A percentile compares a stretch with the other conserved stretches of the same genome.
These are phyloP conservation scores for Cryptococcus wingfieldii DNA, from an alignment of 1,284 basidiomycete species.

Conservation along the genomic window DNA sequence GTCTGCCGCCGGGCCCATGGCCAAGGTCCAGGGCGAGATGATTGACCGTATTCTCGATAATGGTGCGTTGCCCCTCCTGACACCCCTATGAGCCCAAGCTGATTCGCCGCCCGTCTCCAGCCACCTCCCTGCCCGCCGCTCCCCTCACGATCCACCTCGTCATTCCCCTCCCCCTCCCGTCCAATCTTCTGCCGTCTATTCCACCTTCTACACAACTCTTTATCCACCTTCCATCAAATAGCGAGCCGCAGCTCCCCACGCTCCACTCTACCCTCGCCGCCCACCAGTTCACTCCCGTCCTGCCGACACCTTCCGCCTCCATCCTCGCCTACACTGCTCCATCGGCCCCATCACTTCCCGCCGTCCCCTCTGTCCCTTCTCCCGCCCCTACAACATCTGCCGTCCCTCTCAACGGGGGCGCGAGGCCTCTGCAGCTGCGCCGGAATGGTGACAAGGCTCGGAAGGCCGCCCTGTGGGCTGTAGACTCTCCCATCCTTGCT, in stretches of 20 bases:
- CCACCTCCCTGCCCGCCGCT: conserved; percentile 39
- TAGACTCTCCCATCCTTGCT: conserved; percentile 40
- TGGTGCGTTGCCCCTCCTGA: conserved; percentile 30
- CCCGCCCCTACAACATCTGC: conserved; percentile 12
- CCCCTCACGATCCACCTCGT: conserved; percentile 44
- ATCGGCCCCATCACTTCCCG: conserved; percentile 19
- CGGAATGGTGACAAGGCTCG: conserved; percentile 35
- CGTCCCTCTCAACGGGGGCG: not conserved
- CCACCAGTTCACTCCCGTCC: conserved; percentile 25
- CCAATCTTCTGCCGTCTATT: conserved; percentile 34
- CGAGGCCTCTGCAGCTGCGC: conserved; percentile 39
- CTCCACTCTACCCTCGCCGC: conserved; percentile 27
- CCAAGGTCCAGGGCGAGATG: conserved; percentile 44
- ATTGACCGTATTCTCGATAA: conserved; percentile 46
- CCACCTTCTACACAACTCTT: conserved; percentile 42
- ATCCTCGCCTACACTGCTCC: conserved; percentile 39
- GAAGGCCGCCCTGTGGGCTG: conserved; percentile 48
- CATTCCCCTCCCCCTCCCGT: conserved; percentile 41
- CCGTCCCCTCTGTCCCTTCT: conserved; percentile 10
- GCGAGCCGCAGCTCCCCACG: conserved; percentile 15
- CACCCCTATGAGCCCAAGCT: not conserved
- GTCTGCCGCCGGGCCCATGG: conserved; percentile 14
- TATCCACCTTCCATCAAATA: conserved; percentile 30
- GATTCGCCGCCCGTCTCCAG: conserved; percentile 18
- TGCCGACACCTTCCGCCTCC: conserved; percentile 24